These are phyloP conservation scores for Phytopythium mirpurense DNA, from an alignment of 352 stramenopile genomes.

Conservation along the genomic window DNA sequence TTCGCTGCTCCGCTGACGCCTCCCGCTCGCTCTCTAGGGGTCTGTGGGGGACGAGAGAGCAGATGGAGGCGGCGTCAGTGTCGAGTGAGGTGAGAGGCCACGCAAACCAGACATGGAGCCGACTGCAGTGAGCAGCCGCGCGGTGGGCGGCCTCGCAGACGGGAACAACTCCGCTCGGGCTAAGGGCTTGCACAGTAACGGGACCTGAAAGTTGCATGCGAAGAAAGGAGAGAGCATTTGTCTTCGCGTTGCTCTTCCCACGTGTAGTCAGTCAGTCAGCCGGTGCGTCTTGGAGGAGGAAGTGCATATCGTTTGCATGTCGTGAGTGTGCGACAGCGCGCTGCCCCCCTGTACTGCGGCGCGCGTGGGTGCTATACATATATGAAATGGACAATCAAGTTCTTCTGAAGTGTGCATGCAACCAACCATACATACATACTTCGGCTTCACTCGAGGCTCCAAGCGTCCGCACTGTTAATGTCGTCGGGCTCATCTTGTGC, in stretches of 20 bases:
- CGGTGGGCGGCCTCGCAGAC: constrained; percentile 1
- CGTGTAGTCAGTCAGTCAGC: constrained; percentile 1
- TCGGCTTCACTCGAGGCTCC: neutral
- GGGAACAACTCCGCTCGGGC: constrained; percentile 6
- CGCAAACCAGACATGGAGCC: too few relatives aligned
- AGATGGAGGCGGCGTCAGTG: neutral
- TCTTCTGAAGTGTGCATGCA: neutral
- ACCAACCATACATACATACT: too few relatives aligned
- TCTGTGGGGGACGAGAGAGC: neutral
- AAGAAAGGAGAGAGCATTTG: constrained; percentile 1
- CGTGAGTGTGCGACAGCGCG: neutral
- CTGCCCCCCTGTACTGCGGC: neutral
- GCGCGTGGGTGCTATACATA: neutral
- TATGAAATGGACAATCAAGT: constrained; percentile 3
- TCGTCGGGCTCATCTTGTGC: neutral
- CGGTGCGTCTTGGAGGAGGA: constrained; percentile 1
- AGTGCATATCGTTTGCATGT: constrained; percentile 3
- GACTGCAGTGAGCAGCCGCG: neutral
- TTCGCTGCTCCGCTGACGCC: neutral
- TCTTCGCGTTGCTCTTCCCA: constrained; percentile 3
- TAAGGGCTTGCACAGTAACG: constrained; percentile 11
- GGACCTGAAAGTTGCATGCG: constrained; percentile 7
- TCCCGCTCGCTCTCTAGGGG: neutral
- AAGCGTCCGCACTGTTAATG: neutral
- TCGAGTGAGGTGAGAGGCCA: too few relatives aligned